These are phyloP conservation scores for Gypsophila paniculata DNA, from an alignment of 179 eudicot genomes.

Conservation along the genomic window DNA sequence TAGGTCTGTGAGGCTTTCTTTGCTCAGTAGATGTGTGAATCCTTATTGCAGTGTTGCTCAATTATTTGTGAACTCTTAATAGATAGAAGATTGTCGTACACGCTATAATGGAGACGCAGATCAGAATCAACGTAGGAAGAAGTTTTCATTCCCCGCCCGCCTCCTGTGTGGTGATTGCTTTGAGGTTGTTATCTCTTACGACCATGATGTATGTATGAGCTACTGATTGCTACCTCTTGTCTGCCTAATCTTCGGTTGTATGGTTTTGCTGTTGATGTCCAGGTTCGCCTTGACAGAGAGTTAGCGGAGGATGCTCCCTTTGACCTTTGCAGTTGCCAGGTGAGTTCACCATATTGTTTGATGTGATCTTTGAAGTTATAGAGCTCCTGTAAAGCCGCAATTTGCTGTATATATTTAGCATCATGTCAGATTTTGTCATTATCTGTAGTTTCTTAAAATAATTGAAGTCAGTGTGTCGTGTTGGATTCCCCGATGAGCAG, in stretches of 20 bases:
- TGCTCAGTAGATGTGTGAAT: not conserved
- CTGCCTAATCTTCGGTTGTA: not conserved
- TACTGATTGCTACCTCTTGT: not conserved
- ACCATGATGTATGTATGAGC: not conserved
- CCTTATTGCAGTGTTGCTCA: not conserved
- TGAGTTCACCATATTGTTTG: slow-evolving; percentile 19
- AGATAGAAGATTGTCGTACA: slow-evolving; percentile 97
- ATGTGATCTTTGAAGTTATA: not conserved
- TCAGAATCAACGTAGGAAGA: slow-evolving; percentile 83
- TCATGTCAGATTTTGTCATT: not conserved
- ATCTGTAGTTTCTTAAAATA: not conserved
- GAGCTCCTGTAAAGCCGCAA: not conserved
- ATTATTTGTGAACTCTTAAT: slow-evolving; percentile 21
- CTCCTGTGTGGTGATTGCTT: slow-evolving; percentile 94
- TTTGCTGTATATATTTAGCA: not conserved
- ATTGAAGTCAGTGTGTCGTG: slow-evolving; percentile 1
- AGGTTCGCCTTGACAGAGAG: slow-evolving; percentile 73
- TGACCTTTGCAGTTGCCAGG: slow-evolving; percentile 97
- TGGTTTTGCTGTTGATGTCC: slow-evolving; percentile 26
- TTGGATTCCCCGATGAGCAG: not conserved
- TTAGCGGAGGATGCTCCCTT: slow-evolving; percentile 89
- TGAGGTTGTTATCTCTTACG: slow-evolving; percentile 50
- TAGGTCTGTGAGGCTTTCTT: not conserved
- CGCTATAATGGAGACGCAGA: slow-evolving; percentile 96
- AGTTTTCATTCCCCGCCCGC: slow-evolving; percentile 84